phyloP scores from a whole-genome alignment of 2,329 filamentous ascomycete genomes.

The Trichoderma citrinoviride region DNA sequence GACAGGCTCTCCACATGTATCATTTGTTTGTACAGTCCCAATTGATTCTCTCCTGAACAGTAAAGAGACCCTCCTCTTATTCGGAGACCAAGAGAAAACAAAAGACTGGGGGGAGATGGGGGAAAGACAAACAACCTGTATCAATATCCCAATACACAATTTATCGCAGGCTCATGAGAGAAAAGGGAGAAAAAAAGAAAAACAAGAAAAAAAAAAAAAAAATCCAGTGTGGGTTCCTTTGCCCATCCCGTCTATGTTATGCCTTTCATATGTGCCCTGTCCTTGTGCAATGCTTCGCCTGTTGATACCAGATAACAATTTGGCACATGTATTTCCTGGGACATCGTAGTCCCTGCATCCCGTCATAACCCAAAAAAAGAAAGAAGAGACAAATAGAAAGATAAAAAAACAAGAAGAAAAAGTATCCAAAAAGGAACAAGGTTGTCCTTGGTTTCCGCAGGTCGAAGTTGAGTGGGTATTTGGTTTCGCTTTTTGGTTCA shows the following conservation, averaged over 20 bases:
- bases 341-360: slow-evolving; percentile 14
- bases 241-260: slow-evolving; percentile 22
- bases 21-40: slow-evolving; percentile 15
- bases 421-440: not conserved
- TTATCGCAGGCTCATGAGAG: slow-evolving; percentile 4
- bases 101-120: not conserved
- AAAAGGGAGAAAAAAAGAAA: not conserved
- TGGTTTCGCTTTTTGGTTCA: slow-evolving; percentile 33
- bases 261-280: slow-evolving; percentile 18
- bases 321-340: slow-evolving; percentile 17
- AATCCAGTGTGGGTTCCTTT: slow-evolving; percentile 17
- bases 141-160: slow-evolving; percentile 18
- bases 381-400: not conserved
- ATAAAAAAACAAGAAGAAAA: not conserved
- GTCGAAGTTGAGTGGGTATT: slow-evolving; percentile 33
- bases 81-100: not conserved
- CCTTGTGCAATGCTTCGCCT: slow-evolving; percentile 21
- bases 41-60: not conserved
- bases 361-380: not conserved
- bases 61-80: not conserved
- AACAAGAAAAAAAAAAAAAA: slow-evolving; percentile 18
- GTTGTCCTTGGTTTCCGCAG: slow-evolving; percentile 15
- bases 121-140: not conserved
- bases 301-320: slow-evolving; percentile 14
- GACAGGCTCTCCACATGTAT: slow-evolving; percentile 6